These are phyloP conservation scores for Malassezia dermatis DNA, from an alignment of 1,284 basidiomycete species.

Conservation along the genomic window DNA sequence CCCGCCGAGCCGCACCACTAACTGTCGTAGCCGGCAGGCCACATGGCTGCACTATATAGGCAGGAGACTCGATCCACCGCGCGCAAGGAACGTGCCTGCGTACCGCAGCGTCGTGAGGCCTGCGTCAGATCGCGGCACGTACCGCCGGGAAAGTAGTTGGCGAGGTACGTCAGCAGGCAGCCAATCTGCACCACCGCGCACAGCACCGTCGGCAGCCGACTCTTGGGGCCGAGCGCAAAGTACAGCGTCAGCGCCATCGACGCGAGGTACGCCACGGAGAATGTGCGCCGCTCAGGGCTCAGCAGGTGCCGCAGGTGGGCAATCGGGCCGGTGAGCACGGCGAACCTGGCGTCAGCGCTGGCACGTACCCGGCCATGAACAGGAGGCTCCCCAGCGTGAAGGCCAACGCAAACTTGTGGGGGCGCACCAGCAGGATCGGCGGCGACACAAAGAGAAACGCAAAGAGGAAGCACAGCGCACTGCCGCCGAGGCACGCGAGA, in stretches of 20 bases:
- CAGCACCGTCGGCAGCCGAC: conserved; percentile 34
- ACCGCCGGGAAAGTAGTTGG: conserved; percentile 44
- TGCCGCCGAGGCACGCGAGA: conserved; percentile 75
- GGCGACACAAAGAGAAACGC: conserved; percentile 78
- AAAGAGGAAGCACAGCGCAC: conserved; percentile 86
- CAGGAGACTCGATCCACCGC: conserved; percentile 36
- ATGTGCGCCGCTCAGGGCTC: conserved; percentile 52
- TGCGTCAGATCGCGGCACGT: neutral
- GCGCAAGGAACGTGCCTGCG: conserved; percentile 33
- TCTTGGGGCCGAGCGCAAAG: conserved; percentile 42
- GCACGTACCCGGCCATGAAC: conserved; percentile 44
- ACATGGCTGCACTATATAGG: conserved; percentile 22
- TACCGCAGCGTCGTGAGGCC: conserved; percentile 39
- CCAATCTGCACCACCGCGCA: conserved; percentile 36
- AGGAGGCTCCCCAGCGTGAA: conserved; percentile 42
- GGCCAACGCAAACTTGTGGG: conserved; percentile 44
- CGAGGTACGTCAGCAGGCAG: conserved; percentile 36
- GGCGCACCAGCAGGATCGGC: conserved; percentile 54
- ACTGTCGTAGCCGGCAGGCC: neutral
- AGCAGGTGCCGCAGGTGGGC: conserved; percentile 41
- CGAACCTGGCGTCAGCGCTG: conserved; percentile 22
- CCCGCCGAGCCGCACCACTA: conserved; percentile 46
- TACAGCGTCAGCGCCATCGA: conserved; percentile 43
- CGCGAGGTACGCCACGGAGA: conserved; percentile 52
- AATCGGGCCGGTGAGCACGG: conserved; percentile 40